Conservation (phyloP, 2,329 filamentous ascomycete genomes). For the Ophiosphaerella narmari region DNA sequence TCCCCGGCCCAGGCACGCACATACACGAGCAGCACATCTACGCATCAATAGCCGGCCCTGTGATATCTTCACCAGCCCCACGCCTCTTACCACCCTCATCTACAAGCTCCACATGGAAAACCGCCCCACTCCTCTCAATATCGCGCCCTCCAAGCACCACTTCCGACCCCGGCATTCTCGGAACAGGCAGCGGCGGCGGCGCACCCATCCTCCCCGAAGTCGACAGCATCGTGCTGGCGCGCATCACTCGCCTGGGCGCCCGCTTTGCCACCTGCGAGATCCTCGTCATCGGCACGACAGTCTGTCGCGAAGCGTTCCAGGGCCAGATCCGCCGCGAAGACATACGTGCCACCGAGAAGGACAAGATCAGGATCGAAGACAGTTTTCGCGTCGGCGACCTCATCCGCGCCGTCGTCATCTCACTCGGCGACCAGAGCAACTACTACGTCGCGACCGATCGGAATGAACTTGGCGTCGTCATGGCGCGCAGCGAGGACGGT, state of each 20-base stretch:
- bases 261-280: slow-evolving; percentile 86
- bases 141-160: slow-evolving; percentile 24
- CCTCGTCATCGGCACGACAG: slow-evolving; percentile 70
- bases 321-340: slow-evolving; percentile 87
- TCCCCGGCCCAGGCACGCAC: slow-evolving; percentile 82
- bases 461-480: slow-evolving; percentile 91
- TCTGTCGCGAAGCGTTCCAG: slow-evolving; percentile 79
- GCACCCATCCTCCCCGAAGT: slow-evolving; percentile 82
- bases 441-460: slow-evolving; percentile 93
- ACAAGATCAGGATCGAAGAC: slow-evolving; percentile 88
- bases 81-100: slow-evolving; percentile 59
- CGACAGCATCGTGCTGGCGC: slow-evolving; percentile 77
- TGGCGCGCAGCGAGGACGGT: slow-evolving; percentile 85
- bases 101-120: slow-evolving; percentile 59
- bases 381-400: slow-evolving; percentile 93
- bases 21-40: slow-evolving; percentile 75
- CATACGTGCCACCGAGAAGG: slow-evolving; percentile 92
- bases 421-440: slow-evolving; percentile 87
- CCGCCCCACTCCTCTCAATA: slow-evolving; percentile 48
- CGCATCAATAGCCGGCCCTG: slow-evolving; percentile 79
- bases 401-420: slow-evolving; percentile 85
- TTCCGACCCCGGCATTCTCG: slow-evolving; percentile 23
- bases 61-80: slow-evolving; percentile 52
- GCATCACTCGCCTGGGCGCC: slow-evolving; percentile 82
- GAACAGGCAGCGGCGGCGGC: slow-evolving; percentile 46